Base-by-base conservation (phyloP, 257 asterid genomes). In the Capsicum chinense region DNA sequence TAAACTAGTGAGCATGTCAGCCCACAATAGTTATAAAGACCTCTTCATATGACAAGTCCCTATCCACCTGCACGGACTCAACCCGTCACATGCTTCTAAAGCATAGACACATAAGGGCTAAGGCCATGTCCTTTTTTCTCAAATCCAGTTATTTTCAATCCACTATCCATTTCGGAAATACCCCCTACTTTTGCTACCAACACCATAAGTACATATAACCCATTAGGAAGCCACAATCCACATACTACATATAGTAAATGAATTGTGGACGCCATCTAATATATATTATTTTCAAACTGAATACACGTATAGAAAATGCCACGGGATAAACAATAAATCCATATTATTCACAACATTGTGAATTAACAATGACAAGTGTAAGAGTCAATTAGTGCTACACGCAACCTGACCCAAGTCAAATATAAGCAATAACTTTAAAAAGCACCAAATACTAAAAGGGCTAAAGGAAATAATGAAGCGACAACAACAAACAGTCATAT, bases 401-500 rank as follows among this genome's bases (percentile, higher is more conserved):
- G 15, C 73, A 17, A 33, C 13, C 39, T 63, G 69, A 7, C 39
- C 69, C 39, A 21, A 21, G 14, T 26, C n/a, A 26, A 15, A 26
- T 64, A 67, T 13, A 14, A 67, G 74, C 11, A 50, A 47, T 7
- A 74, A 37, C 54, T 35, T 13, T 35, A 5, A 67, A 48, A 74
- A 19, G 19, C 19, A 50, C 60, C 80, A 74, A 74, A 50, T 7
- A 74, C 42, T 12, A 19, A 50, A 74, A 74, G 21, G 80, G 13
- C 39, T 76, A 76, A 74, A 76, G 21, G 21, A 12, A 56, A 76
- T 74, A 21, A 52, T 74, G 47, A 74, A 21, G 52, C 3, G 81
- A 21, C 21, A 76, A 76, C 60, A 76, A 13, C 63, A 4, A 12
- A 21, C 81, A 76, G 21, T 76, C 47, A 52, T 7, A 52, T 52